Conservation (phyloP, 306 rosid species). For the Lupinus albus region DNA sequence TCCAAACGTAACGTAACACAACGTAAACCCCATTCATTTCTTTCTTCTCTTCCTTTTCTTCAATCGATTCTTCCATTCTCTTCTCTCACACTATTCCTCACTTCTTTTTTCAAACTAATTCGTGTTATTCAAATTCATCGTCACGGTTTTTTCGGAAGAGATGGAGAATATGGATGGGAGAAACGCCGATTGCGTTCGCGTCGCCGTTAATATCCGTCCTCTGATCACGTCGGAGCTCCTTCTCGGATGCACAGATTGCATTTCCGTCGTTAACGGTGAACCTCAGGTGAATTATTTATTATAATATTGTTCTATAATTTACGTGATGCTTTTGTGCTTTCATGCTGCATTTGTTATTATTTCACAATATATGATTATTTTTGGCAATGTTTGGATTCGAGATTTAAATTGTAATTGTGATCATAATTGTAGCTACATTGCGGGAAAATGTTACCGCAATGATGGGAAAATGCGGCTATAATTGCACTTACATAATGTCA, state of each 20-base stretch:
- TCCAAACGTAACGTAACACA: too few relatives aligned
- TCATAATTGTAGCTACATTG: too few relatives aligned
- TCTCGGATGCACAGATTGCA: conserved; percentile 86
- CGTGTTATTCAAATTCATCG: background rate
- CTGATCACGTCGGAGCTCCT: conserved; percentile 86
- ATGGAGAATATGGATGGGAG: conserved; percentile 69
- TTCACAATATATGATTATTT: background rate
- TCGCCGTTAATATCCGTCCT: conserved; percentile 86
- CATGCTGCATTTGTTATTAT: background rate
- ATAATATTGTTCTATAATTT: background rate
- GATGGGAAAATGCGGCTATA: too few relatives aligned
- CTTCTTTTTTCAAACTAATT: background rate
- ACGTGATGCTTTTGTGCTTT: too few relatives aligned
- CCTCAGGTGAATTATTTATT: conserved; percentile 64
- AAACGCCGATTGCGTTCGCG: conserved; percentile 74
- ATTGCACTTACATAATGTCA: too few relatives aligned
- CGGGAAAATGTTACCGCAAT: too few relatives aligned
- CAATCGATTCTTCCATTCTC: background rate
- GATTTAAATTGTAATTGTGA: too few relatives aligned
- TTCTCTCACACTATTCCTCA: conserved; percentile 18
- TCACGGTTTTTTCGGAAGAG: background rate
- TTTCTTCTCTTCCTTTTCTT: background rate
- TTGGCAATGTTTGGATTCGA: background rate
- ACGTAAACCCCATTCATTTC: background rate
- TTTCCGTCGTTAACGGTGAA: conserved; percentile 77